Evolutionary conservation across 768 basidiomycete species (phyloP).

Genomic region (Pleurotus eryngii): DNA sequence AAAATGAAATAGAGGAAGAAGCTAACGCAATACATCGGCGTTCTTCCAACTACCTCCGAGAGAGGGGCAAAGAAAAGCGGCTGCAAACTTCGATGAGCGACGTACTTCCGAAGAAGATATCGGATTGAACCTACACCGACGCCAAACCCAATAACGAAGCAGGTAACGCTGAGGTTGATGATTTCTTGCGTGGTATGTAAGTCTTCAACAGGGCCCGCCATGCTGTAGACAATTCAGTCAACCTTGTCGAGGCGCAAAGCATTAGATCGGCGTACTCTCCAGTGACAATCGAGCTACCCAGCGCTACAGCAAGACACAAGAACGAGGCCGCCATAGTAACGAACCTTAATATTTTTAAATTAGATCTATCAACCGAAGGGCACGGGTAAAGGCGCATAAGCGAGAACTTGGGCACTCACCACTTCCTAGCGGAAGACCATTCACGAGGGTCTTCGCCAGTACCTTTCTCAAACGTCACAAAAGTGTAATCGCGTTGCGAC

Average conservation of each 20-base stretch:
- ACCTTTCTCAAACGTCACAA: slow-evolving; percentile 21
- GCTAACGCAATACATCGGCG: slow-evolving; percentile 32
- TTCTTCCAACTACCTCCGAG: slow-evolving; percentile 35
- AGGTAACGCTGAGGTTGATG: slow-evolving; percentile 38
- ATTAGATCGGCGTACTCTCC: slow-evolving; percentile 30
- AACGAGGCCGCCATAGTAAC: slow-evolving; percentile 31
- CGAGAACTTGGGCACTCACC: slow-evolving; percentile 17
- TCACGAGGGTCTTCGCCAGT: slow-evolving; percentile 33
- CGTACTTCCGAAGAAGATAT: neutral
- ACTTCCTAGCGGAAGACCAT: slow-evolving; percentile 30
- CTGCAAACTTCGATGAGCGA: slow-evolving; percentile 16
- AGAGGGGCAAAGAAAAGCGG: slow-evolving; percentile 40
- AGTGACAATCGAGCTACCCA: slow-evolving; percentile 38
- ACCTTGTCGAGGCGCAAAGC: neutral
- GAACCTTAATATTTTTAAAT: slow-evolving; percentile 22
- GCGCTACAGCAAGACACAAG: slow-evolving; percentile 33
- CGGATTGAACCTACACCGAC: slow-evolving; percentile 20
- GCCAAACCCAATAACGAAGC: slow-evolving; percentile 41
- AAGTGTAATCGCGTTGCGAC: slow-evolving; percentile 11
- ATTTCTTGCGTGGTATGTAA: slow-evolving; percentile 32
- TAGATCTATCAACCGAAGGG: neutral
- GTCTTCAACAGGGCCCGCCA: slow-evolving; percentile 28
- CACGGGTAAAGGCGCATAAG: neutral
- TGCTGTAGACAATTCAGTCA: slow-evolving; percentile 16
- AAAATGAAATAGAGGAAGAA: slow-evolving; percentile 42